Evolutionary conservation across 345 rosid species (phyloP), one percentile per base, ranked within the genome.

Genomic region (Isatis tinctoria): DNA sequence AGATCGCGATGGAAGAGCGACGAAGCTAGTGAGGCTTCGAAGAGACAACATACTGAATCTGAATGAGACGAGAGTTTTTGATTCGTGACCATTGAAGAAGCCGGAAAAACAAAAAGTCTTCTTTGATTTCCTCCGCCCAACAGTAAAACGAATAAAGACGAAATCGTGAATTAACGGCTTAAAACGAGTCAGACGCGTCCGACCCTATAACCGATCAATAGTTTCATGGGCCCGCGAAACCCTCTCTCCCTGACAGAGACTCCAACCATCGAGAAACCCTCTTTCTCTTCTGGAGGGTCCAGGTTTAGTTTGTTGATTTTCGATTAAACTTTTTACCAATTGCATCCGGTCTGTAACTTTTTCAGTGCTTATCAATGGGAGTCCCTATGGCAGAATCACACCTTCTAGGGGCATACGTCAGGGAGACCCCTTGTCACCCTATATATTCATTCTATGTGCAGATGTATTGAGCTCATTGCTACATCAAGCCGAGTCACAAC

Each of bases 121-220:
- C 18, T 69, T 74, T 74, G 41, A 40, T 44, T 76, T 53, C 48
- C 66, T 62, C 69, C 60, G 75, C 30, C 65, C 56, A 51, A 49
- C 17, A 61, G 49, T 12, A 14, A 60, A 17, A 18, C 35, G 74
- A 60, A 66, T 67, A 71, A 78, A 76, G 75, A 70, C 74, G 70
- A 76, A 63, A 76, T 45, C 36, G 45, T 44, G 28, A 62, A 75
- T 81, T 73, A 85, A 85, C 85, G 77, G 86, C 64, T 78, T 73
- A 65, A 73, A 79, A 56, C 49, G 48, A 66, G 5, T 10, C 71
- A 52, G 17, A 63, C 80, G 71, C 81, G 82, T 32, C 59, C 43
- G 12, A 20, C 36, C 6, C 11, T 59, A 2, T 0, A 70, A 59
- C 74, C 60, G 37, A 61, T 5, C 22, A 72, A 0, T 10, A 14